Evolutionary conservation across 768 basidiomycete genomes (phyloP).

Genomic region (Agaricus bisporus): DNA sequence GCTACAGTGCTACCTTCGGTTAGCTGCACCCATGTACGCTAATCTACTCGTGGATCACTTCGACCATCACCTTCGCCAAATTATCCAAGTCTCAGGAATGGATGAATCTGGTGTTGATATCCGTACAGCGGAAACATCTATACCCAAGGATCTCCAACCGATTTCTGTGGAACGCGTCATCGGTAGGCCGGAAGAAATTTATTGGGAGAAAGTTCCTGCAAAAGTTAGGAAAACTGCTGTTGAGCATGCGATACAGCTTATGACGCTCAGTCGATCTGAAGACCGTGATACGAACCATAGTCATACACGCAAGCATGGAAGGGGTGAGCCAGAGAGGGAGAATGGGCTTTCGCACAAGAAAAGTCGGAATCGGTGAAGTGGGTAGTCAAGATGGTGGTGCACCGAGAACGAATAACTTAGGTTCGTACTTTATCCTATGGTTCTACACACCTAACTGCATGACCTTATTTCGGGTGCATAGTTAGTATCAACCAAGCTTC

Average conservation of each 20-base stretch:
- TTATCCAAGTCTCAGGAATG: conserved; percentile 43
- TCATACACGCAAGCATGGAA: too few relatives aligned
- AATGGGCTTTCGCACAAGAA: neutral
- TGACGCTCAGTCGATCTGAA: neutral
- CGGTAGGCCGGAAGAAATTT: conserved; percentile 62
- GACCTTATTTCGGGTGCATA: too few relatives aligned
- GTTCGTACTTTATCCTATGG: too few relatives aligned
- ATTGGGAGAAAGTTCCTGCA: conserved; percentile 78
- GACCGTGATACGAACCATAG: too few relatives aligned
- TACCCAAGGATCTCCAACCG: conserved; percentile 9
- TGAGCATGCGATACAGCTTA: conserved; percentile 29
- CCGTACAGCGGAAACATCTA: conserved; percentile 4
- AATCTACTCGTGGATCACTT: conserved; percentile 41
- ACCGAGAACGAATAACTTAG: too few relatives aligned
- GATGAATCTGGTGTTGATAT: conserved; percentile 43
- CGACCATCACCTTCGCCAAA: conserved; percentile 15
- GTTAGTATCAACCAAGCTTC: too few relatives aligned
- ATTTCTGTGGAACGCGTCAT: conserved; percentile 50
- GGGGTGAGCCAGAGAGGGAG: neutral
- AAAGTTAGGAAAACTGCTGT: conserved; percentile 62
- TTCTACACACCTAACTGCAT: too few relatives aligned
- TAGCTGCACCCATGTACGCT: conserved; percentile 47
- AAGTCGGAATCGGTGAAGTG: too few relatives aligned
- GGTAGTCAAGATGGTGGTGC: neutral
- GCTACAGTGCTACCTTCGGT: conserved; percentile 65